Base-by-base conservation (phyloP, 2,329 filamentous ascomycete species). In the Colletotrichum acutatum region DNA sequence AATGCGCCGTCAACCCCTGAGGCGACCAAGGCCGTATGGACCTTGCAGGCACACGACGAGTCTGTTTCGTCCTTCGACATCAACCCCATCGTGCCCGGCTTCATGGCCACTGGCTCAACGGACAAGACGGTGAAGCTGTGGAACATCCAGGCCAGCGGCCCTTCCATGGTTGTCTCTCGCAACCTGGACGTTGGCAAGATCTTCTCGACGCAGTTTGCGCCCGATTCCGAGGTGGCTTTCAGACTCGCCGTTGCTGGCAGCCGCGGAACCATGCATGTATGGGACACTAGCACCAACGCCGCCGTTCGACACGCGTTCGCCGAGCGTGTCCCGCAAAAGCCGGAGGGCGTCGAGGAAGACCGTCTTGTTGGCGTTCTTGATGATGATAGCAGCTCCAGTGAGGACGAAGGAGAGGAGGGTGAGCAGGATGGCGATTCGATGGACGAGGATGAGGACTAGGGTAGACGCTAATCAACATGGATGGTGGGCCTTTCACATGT, bases 41-140 rank as follows among this genome's bases (percentile, higher is more conserved):
- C 94, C 54, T 87, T 99, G 65, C 97, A 99, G 84, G 97, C 97
- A 19, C 97, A 99, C 85, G 95, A 98, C 81, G 92, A 96, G 82
- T 94, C 94, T 3, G 89, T 98, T 57, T 97, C 95, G 9, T 92
- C 95, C 0, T 98, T 99, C 81, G 95, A 98, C 82, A 90, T 98
- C 84, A 98, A 98, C 86, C 89, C 92, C 4, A 86, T 92, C 62
- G 95, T 99, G 72, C 96, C 97, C 1, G 97, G 97, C 56, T 98
- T 94, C 88, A 90, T 99, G 83, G 97, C 91, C 16, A 98, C 97
- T 0, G 97, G 95, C 3, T 98, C 95, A 2, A 95, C 94, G 16
- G 97, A 99, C 86, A 96, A 95, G 86, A 94, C 93, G 6, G 95
- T 98, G 78, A 99, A 99, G 88, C 88, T 99, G 70, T 99, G 97